phyloP scores from a whole-genome alignment of 768 basidiomycete genomes.

The Gloeophyllum trabeum region DNA sequence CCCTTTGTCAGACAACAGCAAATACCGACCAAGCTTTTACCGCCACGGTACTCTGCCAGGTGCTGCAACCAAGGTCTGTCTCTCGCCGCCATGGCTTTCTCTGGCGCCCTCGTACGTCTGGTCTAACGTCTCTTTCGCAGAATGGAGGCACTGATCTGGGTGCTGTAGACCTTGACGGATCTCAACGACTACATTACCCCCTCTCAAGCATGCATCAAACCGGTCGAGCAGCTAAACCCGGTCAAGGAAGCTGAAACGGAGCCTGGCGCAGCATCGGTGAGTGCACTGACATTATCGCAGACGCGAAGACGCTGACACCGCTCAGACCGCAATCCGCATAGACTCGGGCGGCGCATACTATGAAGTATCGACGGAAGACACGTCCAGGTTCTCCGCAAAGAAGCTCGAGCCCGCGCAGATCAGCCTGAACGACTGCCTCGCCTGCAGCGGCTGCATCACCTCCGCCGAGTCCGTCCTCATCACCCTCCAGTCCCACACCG shows the following conservation, averaged over 20 bases:
- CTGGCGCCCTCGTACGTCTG: slow-evolving; percentile 66
- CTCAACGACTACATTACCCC: slow-evolving; percentile 97
- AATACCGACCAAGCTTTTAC: too few species aligned
- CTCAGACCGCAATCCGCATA: slow-evolving; percentile 85
- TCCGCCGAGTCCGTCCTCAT: slow-evolving; percentile 97
- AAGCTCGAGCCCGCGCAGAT: slow-evolving; percentile 93
- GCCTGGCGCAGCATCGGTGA: slow-evolving; percentile 32
- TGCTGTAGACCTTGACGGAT: slow-evolving; percentile 71
- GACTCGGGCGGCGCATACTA: slow-evolving; percentile 83
- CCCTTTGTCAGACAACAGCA: too few species aligned
- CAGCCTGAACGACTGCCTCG: slow-evolving; percentile 93
- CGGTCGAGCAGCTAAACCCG: slow-evolving; percentile 50
- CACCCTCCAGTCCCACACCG: slow-evolving; percentile 88
- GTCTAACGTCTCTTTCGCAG: neutral
- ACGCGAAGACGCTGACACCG: slow-evolving; percentile 3
- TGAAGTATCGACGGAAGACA: slow-evolving; percentile 44
- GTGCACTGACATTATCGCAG: slow-evolving; percentile 2
- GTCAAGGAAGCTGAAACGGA: slow-evolving; percentile 25
- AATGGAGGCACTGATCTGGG: slow-evolving; percentile 6
- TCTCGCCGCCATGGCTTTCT: slow-evolving; percentile 72
- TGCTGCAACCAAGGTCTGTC: too few species aligned
- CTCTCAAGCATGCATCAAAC: slow-evolving; percentile 95
- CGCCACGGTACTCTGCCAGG: too few species aligned
- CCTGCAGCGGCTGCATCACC: slow-evolving; percentile 98
- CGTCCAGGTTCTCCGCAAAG: slow-evolving; percentile 17